Conservation (phyloP, 2,329 filamentous ascomycete genomes). For the Trichophyton rubrum region DNA sequence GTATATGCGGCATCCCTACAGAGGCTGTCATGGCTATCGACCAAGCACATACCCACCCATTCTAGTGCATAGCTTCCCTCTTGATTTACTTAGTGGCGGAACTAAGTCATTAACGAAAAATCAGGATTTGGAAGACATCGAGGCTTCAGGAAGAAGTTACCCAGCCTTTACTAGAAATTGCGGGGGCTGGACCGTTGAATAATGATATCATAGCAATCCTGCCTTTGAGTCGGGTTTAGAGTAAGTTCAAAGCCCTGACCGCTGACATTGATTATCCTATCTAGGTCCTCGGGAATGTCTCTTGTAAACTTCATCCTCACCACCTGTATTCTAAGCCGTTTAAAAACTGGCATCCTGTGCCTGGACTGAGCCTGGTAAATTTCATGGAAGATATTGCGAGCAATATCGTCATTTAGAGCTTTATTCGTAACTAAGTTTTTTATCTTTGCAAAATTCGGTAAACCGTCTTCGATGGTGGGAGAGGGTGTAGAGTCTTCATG, state of each 20-base stretch:
- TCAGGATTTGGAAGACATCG: too few relatives aligned
- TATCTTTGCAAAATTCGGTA: background rate
- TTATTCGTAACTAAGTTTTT: background rate
- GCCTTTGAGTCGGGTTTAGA: background rate
- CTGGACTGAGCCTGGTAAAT: background rate
- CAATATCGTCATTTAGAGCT: background rate
- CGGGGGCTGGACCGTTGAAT: background rate
- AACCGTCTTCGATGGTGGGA: background rate
- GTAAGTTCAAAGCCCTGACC: background rate
- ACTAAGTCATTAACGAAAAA: too few relatives aligned
- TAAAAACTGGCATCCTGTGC: background rate
- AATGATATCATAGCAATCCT: background rate
- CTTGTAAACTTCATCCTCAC: background rate
- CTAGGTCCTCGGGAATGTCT: background rate
- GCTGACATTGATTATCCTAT: background rate
- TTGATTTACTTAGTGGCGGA: too few relatives aligned
- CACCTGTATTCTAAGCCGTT: background rate
- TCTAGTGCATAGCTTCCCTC: too few relatives aligned
- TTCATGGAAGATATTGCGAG: constrained; percentile 4
- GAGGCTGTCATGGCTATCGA: too few relatives aligned
- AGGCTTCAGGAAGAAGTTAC: too few relatives aligned
- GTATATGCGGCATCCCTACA: too few relatives aligned
- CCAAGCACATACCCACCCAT: too few relatives aligned
- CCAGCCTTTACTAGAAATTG: too few relatives aligned
- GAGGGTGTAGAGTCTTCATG: background rate